phyloP scores from a whole-genome alignment of 1,139 yeast genomes.

The Nakaseomyces sp. region DNA sequence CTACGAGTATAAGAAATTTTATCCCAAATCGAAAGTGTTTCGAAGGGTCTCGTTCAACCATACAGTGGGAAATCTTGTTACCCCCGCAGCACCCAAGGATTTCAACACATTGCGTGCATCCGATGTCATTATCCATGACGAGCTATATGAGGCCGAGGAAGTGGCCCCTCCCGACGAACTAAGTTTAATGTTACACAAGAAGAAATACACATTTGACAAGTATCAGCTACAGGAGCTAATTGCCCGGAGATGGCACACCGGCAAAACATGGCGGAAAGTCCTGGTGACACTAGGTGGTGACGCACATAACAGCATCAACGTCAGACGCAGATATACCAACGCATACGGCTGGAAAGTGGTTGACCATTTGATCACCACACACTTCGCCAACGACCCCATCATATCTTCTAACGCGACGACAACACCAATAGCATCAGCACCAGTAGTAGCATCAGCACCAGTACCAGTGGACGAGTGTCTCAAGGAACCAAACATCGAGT shows the following conservation, averaged over 20 bases:
- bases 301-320: conserved; percentile 90
- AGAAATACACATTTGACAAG: conserved; percentile 27
- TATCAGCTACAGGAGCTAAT: conserved; percentile 54
- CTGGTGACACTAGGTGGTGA: conserved; percentile 79
- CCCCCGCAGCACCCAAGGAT: conserved; percentile 37
- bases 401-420: no score
- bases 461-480: not conserved
- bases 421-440: not conserved
- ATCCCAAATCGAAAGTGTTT: conserved; percentile 27
- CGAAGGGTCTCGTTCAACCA: conserved; percentile 26
- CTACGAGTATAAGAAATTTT: conserved; percentile 20
- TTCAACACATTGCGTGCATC: conserved; percentile 47
- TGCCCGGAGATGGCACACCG: conserved; percentile 80
- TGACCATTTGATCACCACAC: conserved; percentile 65
- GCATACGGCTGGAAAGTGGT: conserved; percentile 97
- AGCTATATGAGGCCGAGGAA: conserved; percentile 55
- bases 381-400: no score
- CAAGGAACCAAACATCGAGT: not conserved
- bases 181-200: conserved; percentile 20
- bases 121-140: conserved; percentile 69
- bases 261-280: conserved; percentile 84
- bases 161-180: conserved; percentile 38
- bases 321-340: conserved; percentile 78
- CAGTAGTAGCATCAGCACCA: not conserved
- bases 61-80: conserved; percentile 7